A percentile compares a stretch with the other conserved stretches of the same genome.
These are phyloP conservation scores for Podaxis rugospora DNA, from an alignment of 768 basidiomycete species.

Conservation along the genomic window DNA sequence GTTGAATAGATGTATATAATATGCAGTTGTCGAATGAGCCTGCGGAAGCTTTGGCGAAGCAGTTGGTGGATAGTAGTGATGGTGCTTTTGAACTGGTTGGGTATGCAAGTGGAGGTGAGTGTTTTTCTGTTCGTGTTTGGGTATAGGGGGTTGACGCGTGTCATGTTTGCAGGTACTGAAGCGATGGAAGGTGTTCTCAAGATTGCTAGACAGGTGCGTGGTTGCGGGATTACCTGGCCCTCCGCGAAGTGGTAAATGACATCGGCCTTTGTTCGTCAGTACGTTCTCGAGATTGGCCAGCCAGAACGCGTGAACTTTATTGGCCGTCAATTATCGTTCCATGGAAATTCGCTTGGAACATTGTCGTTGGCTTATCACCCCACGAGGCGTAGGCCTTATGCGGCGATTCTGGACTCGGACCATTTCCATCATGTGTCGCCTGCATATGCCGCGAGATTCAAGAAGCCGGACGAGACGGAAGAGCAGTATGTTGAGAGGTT, in stretches of 20 bases:
- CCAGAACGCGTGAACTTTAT: slow-evolving; percentile 74
- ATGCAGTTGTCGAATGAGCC: slow-evolving; percentile 80
- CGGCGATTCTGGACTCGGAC: slow-evolving; percentile 53
- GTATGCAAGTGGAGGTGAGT: slow-evolving; percentile 72
- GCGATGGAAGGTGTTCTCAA: slow-evolving; percentile 89
- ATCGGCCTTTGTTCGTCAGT: slow-evolving; percentile 32
- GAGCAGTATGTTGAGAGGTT: slow-evolving; percentile 78
- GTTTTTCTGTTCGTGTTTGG: background rate
- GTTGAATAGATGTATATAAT: slow-evolving; percentile 70
- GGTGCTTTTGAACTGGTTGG: slow-evolving; percentile 71
- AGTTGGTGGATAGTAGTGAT: slow-evolving; percentile 58
- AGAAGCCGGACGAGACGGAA: slow-evolving; percentile 63
- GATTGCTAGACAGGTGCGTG: slow-evolving; percentile 65
- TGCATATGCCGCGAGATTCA: slow-evolving; percentile 80
- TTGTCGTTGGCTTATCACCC: slow-evolving; percentile 68
- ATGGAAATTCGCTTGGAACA: slow-evolving; percentile 78
- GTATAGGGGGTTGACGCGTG: background rate
- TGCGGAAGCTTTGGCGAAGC: slow-evolving; percentile 73
- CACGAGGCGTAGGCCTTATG: slow-evolving; percentile 63
- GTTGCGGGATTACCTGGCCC: background rate
- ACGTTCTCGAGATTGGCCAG: slow-evolving; percentile 67
- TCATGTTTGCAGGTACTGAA: slow-evolving; percentile 59
- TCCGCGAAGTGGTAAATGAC: background rate
- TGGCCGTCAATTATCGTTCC: slow-evolving; percentile 73
- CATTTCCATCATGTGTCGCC: slow-evolving; percentile 86